phyloP scores from a whole-genome alignment of 495 filamentous ascomycete genomes.

The Pseudoneurospora amorphoporcata region DNA sequence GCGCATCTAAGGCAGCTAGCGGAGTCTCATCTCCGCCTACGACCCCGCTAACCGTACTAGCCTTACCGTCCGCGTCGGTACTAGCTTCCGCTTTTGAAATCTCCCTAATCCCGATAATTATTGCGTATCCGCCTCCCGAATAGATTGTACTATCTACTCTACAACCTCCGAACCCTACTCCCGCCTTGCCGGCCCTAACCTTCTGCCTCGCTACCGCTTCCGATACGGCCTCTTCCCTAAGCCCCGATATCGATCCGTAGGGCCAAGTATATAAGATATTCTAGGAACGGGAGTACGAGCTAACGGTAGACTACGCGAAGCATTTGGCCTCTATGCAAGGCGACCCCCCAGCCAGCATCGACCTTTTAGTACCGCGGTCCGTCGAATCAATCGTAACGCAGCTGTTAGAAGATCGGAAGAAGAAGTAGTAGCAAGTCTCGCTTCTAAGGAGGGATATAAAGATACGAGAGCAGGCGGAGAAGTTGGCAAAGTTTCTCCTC shows the following conservation, averaged over 20 bases:
- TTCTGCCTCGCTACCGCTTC: neutral
- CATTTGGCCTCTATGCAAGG: neutral
- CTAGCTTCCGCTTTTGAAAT: neutral
- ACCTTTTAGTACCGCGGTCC: neutral
- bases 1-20: neutral
- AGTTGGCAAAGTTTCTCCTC: slow-evolving; percentile 21
- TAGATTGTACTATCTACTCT: neutral
- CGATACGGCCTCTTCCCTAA: neutral
- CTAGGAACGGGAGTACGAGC: neutral
- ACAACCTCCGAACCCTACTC: neutral
- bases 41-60: neutral
- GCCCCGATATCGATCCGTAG: neutral
- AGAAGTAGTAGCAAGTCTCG: slow-evolving; percentile 16
- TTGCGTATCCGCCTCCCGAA: no score
- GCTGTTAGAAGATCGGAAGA: slow-evolving; percentile 14
- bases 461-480: slow-evolving; percentile 19
- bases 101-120: neutral
- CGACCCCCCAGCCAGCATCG: neutral
- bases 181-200: neutral
- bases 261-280: neutral
- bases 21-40: no score
- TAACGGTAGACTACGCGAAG: neutral
- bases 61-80: neutral
- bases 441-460: slow-evolving; percentile 14
- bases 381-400: slow-evolving; percentile 11